These are phyloP conservation scores for Verticillium nonalfalfae DNA, from an alignment of 2,329 filamentous ascomycete species.

Conservation along the genomic window DNA sequence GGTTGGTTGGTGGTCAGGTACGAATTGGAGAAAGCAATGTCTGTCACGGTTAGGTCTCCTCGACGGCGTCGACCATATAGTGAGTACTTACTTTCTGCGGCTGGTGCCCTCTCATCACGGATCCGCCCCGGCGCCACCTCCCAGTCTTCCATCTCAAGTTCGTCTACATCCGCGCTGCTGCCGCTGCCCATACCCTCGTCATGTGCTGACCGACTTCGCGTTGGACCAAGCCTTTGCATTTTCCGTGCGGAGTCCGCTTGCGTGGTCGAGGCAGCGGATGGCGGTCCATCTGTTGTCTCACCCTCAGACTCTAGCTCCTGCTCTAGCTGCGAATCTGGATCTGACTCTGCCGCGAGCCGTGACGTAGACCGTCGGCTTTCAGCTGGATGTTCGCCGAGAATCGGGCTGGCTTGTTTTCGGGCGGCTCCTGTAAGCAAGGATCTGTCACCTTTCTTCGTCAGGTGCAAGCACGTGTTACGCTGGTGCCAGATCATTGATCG, in stretches of 20 bases:
- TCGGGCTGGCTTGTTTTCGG: background rate
- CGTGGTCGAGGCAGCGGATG: too few relatives aligned
- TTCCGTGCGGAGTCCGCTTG: too few relatives aligned
- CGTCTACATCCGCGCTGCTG: background rate
- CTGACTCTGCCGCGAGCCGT: background rate
- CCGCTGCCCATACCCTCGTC: background rate
- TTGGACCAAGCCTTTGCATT: too few relatives aligned
- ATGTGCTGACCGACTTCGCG: background rate
- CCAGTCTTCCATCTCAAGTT: conserved; percentile 34
- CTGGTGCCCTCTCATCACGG: conserved; percentile 14
- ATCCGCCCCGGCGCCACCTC: conserved; percentile 37
- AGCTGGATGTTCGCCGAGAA: background rate
- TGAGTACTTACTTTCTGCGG: conserved; percentile 26
- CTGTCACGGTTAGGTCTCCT: conserved; percentile 15
- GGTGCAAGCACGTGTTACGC: background rate
- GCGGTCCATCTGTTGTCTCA: too few relatives aligned
- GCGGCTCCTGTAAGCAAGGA: too few relatives aligned
- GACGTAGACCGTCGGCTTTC: background rate
- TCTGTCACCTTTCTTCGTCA: background rate
- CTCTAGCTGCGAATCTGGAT: background rate
- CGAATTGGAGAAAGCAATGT: conserved; percentile 35
- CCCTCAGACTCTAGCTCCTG: background rate
- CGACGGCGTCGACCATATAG: background rate
- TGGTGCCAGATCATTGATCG: background rate
- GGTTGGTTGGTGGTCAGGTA: conserved; percentile 30